These are phyloP conservation scores for Xylaria sp. DNA, from an alignment of 2,329 filamentous ascomycete species.

Conservation along the genomic window DNA sequence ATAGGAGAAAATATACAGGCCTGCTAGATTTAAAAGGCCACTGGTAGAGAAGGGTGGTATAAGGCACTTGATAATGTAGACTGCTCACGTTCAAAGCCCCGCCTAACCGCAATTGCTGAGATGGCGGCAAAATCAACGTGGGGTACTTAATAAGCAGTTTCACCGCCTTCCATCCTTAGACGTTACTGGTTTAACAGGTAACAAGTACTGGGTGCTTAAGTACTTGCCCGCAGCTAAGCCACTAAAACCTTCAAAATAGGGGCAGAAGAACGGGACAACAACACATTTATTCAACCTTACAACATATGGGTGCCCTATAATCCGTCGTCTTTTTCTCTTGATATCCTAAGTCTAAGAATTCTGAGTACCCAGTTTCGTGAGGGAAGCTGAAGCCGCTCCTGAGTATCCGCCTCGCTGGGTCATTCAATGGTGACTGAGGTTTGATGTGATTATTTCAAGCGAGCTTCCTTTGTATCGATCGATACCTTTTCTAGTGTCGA, in stretches of 20 bases:
- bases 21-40: neutral
- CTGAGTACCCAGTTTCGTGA: neutral
- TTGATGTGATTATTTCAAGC: neutral
- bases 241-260: too few species aligned
- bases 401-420: neutral
- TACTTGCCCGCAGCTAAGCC: too few species aligned
- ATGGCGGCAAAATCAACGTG: slow-evolving; percentile 38
- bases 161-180: slow-evolving; percentile 34
- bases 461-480: neutral
- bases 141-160: slow-evolving; percentile 17
- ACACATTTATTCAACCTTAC: too few species aligned
- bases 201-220: too few species aligned
- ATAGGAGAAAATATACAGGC: neutral
- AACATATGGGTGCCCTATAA: too few species aligned
- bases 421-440: neutral
- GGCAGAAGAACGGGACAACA: too few species aligned
- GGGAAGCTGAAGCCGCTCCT: neutral
- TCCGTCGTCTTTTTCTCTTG: too few species aligned
- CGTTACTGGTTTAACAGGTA: too few species aligned
- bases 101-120: slow-evolving; percentile 9
- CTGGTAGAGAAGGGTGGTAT: neutral
- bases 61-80: slow-evolving; percentile 6
- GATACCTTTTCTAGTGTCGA: neutral
- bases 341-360: too few species aligned
- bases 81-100: slow-evolving; percentile 22